These are phyloP conservation scores for Heracleum sosnowskyi DNA, from an alignment of 129 eudicot species.

Conservation along the genomic window DNA sequence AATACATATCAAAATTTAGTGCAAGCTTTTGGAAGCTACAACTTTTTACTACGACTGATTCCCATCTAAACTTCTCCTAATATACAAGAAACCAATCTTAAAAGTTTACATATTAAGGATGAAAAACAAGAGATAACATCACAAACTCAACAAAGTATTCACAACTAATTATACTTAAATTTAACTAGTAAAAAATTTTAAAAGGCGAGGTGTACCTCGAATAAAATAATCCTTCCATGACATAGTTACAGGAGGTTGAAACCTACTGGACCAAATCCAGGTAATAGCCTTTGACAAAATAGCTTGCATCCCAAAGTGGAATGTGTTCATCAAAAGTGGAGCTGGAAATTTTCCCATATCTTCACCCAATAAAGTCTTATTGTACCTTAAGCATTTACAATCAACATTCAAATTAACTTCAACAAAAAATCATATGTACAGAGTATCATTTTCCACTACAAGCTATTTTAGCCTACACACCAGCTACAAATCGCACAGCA, in stretches of 20 bases:
- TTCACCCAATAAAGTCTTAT: slow-evolving; percentile 79
- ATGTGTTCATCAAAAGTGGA: slow-evolving; percentile 87
- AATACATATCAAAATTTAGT: too few relatives aligned
- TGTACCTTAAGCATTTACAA: slow-evolving; percentile 43
- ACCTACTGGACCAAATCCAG: slow-evolving; percentile 69
- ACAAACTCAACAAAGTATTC: background rate
- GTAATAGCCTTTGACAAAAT: slow-evolving; percentile 68
- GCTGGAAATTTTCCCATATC: slow-evolving; percentile 91
- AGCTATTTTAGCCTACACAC: background rate
- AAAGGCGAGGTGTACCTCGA: slow-evolving; percentile 41
- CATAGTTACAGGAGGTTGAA: slow-evolving; percentile 49
- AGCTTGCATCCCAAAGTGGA: slow-evolving; percentile 97
- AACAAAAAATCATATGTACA: background rate
- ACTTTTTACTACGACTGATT: too few relatives aligned
- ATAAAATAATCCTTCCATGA: slow-evolving; percentile 93
- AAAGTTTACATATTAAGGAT: too few relatives aligned
- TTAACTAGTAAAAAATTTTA: background rate
- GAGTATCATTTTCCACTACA: background rate
- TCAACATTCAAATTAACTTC: background rate
- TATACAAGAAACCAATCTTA: too few relatives aligned
- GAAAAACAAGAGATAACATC: background rate
- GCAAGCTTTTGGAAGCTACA: too few relatives aligned
- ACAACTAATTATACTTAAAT: background rate
- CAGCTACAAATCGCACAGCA: too few relatives aligned
- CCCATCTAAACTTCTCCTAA: too few relatives aligned